Conservation (phyloP, 2,329 filamentous ascomycete species). For the Ophiostoma australiae region DNA sequence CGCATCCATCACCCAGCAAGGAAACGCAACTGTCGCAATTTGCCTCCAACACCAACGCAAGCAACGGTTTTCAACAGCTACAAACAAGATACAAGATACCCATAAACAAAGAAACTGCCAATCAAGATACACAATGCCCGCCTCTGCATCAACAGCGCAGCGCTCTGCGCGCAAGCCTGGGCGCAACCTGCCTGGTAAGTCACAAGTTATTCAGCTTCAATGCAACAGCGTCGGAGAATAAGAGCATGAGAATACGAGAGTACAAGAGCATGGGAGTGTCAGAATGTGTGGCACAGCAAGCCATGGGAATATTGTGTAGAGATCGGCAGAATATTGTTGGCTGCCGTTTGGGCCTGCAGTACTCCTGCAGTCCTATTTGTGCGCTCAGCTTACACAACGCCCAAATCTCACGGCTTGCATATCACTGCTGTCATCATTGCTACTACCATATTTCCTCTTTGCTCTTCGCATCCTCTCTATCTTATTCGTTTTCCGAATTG, state of each 20-base stretch:
- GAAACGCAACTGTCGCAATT: no score
- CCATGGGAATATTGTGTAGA: not conserved
- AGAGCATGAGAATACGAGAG: not conserved
- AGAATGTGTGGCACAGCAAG: not conserved
- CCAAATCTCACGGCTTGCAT: not conserved
- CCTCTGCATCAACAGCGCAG: not conserved
- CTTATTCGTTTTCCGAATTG: not conserved
- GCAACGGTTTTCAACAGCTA: not conserved
- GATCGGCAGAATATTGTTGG: not conserved
- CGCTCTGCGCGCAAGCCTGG: conserved; percentile 6
- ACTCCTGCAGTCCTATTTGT: not conserved
- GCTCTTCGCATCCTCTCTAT: not conserved
- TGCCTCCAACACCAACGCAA: not conserved
- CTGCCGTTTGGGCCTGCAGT: not conserved
- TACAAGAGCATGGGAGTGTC: no score
- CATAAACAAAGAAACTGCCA: not conserved
- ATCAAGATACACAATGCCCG: not conserved
- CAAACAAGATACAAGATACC: not conserved
- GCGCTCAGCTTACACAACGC: not conserved
- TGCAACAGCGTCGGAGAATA: not conserved
- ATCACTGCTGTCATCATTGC: not conserved
- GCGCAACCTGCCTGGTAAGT: conserved; percentile 8
- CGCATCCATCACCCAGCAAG: not conserved
- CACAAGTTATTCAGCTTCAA: not conserved
- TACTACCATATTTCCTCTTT: not conserved